Base-by-base conservation (phyloP, 192 early-diverging fungal species). In the Funneliformis mosseae region DNA sequence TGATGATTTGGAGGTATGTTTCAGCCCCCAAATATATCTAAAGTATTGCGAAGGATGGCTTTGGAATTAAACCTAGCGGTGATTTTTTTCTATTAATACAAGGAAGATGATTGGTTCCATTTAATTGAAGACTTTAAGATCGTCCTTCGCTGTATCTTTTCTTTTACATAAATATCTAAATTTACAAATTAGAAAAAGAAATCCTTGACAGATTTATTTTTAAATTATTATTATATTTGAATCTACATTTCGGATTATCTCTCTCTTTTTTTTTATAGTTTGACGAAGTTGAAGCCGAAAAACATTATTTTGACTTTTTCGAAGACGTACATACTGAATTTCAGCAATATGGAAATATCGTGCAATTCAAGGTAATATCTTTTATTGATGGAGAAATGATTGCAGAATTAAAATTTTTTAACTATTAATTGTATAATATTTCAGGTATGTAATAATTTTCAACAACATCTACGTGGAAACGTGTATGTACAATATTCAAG, bases 401-500 rank as follows among this genome's bases (percentile, higher is more conserved):
- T n/a, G n/a, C n/a, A n/a, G n/a, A n/a, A n/a, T n/a, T n/a, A n/a
- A n/a, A n/a, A n/a, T n/a, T n/a, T n/a, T n/a, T n/a, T n/a, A n/a
- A 38, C 8, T 50, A 21, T 48, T 23, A 50, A 33, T 48, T 14
- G 4, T 38, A n/a, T 39, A 23, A 21, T 33, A 42, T 21, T 76
- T 16, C 59, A 85, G 76, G 77, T 86, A 3, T 87, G 86, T 70
- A 87, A 64, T 78, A 87, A 88, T 59, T 77, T 85, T 62, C 74
- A 82, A 25, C 21, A 42, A 14, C 86, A 87, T 67, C 76, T 87
- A 9, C 83, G 87, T 41, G 87, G 87, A 45, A 87, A 87, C 55
- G 86, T 87, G 5, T 87, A 87, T 71, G 74, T 87, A 27, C 86
- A 87, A 62, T 87, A 88, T 72, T 42, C 60, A 45, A 88, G 80